These are phyloP conservation scores for Puccinia triticina DNA, from an alignment of 1,284 basidiomycete genomes.

Conservation along the genomic window DNA sequence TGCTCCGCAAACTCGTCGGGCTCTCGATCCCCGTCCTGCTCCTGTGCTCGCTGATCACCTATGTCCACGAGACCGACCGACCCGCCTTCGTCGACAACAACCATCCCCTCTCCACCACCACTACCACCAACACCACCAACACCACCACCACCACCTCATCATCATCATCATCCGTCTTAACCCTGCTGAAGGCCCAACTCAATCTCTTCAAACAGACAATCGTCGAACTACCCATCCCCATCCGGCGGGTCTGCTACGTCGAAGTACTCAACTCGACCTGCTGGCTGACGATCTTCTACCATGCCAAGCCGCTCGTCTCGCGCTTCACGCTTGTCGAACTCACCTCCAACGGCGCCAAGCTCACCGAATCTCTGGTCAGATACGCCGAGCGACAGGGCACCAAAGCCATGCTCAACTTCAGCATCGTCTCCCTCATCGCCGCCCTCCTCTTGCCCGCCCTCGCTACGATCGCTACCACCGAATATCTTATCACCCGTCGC, in stretches of 20 bases:
- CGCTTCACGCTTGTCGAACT: conserved; percentile 10
- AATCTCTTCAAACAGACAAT: conserved; percentile 10
- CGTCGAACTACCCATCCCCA: conserved; percentile 27
- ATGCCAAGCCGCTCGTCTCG: conserved; percentile 34
- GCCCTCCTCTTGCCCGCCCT: conserved; percentile 18
- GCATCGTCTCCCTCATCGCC: conserved; percentile 19
- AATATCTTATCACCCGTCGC: conserved; percentile 10
- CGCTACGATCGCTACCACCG: conserved; percentile 5
- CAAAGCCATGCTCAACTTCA: conserved; percentile 24
- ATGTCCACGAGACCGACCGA: neutral
- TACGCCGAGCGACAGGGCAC: conserved; percentile 30
- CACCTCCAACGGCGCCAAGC: neutral
- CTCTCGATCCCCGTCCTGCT: conserved; percentile 10
- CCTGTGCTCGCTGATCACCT: neutral
- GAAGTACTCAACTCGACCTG: conserved; percentile 21
- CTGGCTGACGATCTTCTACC: conserved; percentile 39
- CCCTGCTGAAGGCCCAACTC: neutral
- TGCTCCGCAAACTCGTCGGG: conserved; percentile 17
- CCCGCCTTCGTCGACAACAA: neutral
- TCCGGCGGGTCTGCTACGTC: conserved; percentile 33
- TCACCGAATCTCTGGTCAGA: neutral
- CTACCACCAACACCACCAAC: neutral
- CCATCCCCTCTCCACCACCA: neutral
- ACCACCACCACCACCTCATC: neutral
- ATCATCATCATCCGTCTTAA: neutral